Conservation (phyloP, 179 eudicot genomes). For the Silene vulgaris region DNA sequence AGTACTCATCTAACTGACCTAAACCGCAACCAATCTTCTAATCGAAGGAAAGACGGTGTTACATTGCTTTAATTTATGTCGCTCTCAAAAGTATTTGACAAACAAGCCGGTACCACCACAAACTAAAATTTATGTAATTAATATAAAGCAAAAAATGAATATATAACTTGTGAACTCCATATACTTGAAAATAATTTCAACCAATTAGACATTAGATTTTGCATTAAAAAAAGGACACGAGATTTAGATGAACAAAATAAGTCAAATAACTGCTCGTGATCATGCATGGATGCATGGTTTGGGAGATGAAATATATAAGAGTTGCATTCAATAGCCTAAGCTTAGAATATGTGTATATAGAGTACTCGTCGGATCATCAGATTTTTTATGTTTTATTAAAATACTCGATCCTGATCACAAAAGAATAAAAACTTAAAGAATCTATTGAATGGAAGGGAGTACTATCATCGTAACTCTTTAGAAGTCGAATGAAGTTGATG, state of each 20-base stretch:
- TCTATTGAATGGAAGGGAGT: no score
- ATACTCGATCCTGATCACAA: no score
- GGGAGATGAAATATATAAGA: background rate
- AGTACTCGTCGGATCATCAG: no score
- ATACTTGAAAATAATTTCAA: constrained; percentile 7
- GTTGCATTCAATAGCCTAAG: background rate
- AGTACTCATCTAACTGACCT: no score
- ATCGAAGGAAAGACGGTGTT: no score
- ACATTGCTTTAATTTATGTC: background rate
- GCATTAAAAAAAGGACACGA: constrained; percentile 17
- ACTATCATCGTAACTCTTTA: background rate
- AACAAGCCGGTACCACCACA: background rate
- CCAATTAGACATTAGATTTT: constrained; percentile 16
- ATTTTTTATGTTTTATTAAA: no score
- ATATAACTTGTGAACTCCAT: constrained; percentile 23
- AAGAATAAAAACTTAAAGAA: no score
- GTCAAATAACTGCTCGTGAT: constrained; percentile 17
- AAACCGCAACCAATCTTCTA: no score
- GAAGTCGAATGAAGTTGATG: constrained; percentile 4
- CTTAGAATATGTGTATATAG: background rate
- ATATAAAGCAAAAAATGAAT: background rate
- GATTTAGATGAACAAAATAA: constrained; percentile 18
- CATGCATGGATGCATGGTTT: constrained; percentile 11
- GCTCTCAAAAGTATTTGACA: background rate
- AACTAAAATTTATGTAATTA: background rate